phyloP scores from a whole-genome alignment of 75 land plant species.

The Pseudotsuga menziesii region DNA sequence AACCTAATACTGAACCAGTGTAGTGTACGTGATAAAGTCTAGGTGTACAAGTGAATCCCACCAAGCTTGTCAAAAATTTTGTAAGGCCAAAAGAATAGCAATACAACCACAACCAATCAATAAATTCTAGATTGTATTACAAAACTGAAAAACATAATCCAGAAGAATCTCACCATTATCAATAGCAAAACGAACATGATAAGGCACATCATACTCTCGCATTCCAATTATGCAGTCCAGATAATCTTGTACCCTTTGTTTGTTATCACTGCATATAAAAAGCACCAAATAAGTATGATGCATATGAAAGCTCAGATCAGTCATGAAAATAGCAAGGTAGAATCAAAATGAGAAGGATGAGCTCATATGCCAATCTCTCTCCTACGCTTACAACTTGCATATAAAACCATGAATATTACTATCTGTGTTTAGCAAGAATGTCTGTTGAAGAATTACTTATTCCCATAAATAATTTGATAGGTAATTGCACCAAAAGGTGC shows the following conservation, averaged over 20 bases:
- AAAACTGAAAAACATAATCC: not conserved
- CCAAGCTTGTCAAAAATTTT: not conserved
- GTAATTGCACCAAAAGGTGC: not conserved
- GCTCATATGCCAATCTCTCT: not conserved
- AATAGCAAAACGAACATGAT: conserved; percentile 97
- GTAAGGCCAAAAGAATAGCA: not conserved
- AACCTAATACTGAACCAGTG: conserved; percentile 1
- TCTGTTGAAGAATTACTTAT: not conserved
- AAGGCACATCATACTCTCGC: conserved; percentile 98
- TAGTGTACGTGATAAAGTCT: not conserved
- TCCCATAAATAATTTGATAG: not conserved
- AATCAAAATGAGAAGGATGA: too few relatives aligned
- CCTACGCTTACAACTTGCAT: not conserved
- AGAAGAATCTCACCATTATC: conserved; percentile 64
- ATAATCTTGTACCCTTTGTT: conserved; percentile 71
- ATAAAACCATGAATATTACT: not conserved
- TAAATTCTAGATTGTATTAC: not conserved
- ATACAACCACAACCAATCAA: not conserved
- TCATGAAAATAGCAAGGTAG: too few relatives aligned
- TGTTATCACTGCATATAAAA: conserved; percentile 27
- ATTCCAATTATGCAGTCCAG: conserved; percentile 78
- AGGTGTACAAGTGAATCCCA: not conserved
- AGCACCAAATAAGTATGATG: not conserved
- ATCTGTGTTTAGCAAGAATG: not conserved
- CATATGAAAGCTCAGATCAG: too few relatives aligned